Conservation (phyloP, 345 rosid species). For the Chamaenerion angustifolium region DNA sequence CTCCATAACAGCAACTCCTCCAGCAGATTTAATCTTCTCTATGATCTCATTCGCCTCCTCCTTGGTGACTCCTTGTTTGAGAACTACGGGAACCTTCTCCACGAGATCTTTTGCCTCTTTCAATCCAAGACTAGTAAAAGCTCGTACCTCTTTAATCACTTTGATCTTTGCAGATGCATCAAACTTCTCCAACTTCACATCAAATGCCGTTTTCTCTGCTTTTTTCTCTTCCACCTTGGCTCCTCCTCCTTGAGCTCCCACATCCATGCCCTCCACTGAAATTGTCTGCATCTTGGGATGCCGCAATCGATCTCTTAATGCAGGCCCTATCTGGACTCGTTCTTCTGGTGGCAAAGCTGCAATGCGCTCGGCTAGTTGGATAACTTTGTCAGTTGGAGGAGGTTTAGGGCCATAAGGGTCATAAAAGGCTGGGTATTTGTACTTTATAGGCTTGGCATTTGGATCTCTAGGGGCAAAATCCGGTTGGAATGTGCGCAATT, state of each 20-base stretch:
- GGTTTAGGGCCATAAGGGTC: conserved; percentile 48
- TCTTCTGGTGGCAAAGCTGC: conserved; percentile 13
- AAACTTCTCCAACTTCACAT: conserved; percentile 33
- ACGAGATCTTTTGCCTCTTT: conserved; percentile 37
- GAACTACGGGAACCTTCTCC: conserved; percentile 22
- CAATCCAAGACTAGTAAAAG: conserved; percentile 22
- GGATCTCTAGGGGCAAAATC: conserved; percentile 45
- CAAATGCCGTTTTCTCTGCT: conserved; percentile 13
- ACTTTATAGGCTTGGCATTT: conserved; percentile 25
- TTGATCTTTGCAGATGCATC: conserved; percentile 27
- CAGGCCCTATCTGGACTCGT: conserved; percentile 8
- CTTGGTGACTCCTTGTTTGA: conserved; percentile 32
- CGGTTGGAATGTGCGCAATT: conserved; percentile 35
- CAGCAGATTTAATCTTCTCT: conserved; percentile 35
- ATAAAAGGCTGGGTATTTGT: conserved; percentile 35
- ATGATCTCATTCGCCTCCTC: conserved; percentile 25
- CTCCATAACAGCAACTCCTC: conserved; percentile 31
- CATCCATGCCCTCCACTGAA: conserved; percentile 14
- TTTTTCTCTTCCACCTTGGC: conserved; percentile 20
- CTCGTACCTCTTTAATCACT: conserved; percentile 29
- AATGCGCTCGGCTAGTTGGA: conserved; percentile 43
- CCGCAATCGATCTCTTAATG: conserved; percentile 8
- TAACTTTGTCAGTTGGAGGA: conserved; percentile 34
- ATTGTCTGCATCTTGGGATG: conserved; percentile 11
- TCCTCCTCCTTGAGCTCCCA: conserved; percentile 13